Evolutionary conservation across 768 basidiomycete species (phyloP).

Genomic region (Amanita rimosa): DNA sequence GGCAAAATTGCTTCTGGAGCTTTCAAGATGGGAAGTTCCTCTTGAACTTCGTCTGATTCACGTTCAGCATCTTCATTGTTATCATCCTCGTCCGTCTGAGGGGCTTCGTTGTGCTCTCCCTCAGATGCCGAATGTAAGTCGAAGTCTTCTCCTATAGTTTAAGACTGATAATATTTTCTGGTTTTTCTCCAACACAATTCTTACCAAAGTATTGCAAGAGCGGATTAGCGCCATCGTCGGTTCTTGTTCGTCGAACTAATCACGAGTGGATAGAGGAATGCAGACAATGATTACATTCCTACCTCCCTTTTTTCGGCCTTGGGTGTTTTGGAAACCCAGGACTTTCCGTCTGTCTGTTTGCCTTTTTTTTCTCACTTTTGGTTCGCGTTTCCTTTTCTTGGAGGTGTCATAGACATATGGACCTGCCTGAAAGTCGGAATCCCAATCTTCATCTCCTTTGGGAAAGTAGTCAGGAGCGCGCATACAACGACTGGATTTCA

Average conservation of each 20-base stretch:
- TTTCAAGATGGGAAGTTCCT: slow-evolving; percentile 14
- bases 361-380: not conserved
- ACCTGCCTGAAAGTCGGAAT: slow-evolving; percentile 4
- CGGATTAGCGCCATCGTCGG: slow-evolving; percentile 24
- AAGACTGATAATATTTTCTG: not conserved
- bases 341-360: not conserved
- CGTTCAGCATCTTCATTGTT: slow-evolving; percentile 16
- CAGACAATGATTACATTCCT: not conserved
- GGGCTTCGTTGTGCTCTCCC: slow-evolving; percentile 19
- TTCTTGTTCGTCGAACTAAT: not conserved
- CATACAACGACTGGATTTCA: not conserved
- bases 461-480: not conserved
- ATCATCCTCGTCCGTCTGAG: slow-evolving; percentile 13
- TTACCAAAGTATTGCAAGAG: slow-evolving; percentile 39
- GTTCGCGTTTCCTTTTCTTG: not conserved
- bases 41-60: not conserved
- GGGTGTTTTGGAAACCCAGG: not conserved
- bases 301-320: slow-evolving; percentile 8
- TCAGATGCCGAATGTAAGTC: slow-evolving; percentile 45
- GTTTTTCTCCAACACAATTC: slow-evolving; percentile 6
- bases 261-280: not conserved
- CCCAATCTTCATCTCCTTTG: not conserved
- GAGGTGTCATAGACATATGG: not conserved
- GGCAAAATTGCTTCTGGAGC: slow-evolving; percentile 7
- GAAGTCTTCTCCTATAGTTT: slow-evolving; percentile 24